Evolutionary conservation across 1,139 yeast genomes (phyloP).

Genomic region (Wickerhamomyces sp.): DNA sequence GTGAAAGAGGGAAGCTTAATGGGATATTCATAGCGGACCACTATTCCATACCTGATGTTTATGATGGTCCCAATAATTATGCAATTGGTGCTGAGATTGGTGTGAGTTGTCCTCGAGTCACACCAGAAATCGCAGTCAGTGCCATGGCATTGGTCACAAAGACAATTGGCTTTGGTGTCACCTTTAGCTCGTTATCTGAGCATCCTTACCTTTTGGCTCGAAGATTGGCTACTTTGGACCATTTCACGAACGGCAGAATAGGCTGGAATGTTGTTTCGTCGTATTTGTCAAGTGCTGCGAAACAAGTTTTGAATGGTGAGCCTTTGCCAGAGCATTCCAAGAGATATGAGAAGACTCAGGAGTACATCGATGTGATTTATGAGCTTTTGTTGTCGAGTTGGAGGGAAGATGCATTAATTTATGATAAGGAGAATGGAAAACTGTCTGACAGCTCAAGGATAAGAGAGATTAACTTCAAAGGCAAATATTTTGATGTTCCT

Average conservation of each 20-base stretch:
- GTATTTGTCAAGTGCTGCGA: constrained; percentile 36
- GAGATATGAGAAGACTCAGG: constrained; percentile 36
- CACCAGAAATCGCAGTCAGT: constrained; percentile 34
- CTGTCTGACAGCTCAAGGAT: constrained; percentile 33
- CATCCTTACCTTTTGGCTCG: constrained; percentile 38
- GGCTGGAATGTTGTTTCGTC: constrained; percentile 42
- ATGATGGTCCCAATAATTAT: constrained; percentile 31
- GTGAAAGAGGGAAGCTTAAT: constrained; percentile 40
- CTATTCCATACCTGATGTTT: constrained; percentile 39
- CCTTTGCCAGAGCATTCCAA: constrained; percentile 37
- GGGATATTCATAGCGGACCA: constrained; percentile 45
- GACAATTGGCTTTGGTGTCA: constrained; percentile 34
- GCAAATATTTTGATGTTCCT: constrained; percentile 34
- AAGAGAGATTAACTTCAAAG: constrained; percentile 33
- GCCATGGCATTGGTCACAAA: constrained; percentile 39
- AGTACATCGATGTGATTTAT: constrained; percentile 34
- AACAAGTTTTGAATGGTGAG: constrained; percentile 31
- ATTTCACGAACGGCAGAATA: constrained; percentile 36
- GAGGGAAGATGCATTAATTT: constrained; percentile 37
- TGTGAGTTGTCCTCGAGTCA: constrained; percentile 36
- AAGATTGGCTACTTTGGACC: too few relatives aligned
- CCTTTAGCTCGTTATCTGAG: constrained; percentile 37
- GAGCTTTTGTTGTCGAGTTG: constrained; percentile 35
- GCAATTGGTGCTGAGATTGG: constrained; percentile 31
- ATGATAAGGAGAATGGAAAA: constrained; percentile 27